Base-by-base conservation (phyloP, 176 grass and related monocot genomes). In the Chrysopogon serrulatus region DNA sequence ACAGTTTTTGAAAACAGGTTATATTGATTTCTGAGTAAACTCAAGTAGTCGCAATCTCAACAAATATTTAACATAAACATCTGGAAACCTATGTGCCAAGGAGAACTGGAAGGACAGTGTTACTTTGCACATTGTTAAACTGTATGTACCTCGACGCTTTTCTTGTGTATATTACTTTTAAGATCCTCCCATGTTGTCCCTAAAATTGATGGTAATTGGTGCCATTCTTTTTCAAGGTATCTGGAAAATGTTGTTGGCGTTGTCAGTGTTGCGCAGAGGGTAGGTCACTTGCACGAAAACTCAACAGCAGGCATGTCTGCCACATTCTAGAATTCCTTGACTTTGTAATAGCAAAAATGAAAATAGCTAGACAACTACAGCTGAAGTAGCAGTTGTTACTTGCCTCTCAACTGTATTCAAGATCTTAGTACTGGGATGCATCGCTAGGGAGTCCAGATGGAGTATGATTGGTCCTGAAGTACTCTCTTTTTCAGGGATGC, bases 391-490 rank as follows among this genome's bases (percentile, higher is more conserved):
- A 57, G 54, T 62, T 14, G 1, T 59, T 60, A 49, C 74, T 83
- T 35, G 90, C 96, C 83, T 73, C 35, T 63, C 70, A 81, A 96
- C 67, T 40, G 61, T 87, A 26, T 71, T 42, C 86, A 94, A 86
- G 80, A 96, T 90, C 49, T 68, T 36, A 57, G 34, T n/a, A 39
- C 93, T 99, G 15, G 40, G 74, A 75, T 99, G 96, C 62, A 94
- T 82, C 34, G 69, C 87, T 60, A 99, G 68, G 23, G 96, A 99
- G 72, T 99, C 96, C 45, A 99, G 85, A 86, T 99, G 96, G 89
- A 99, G 89, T 74, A 99, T 79, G 43, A 90, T 82, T 44, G 89
- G 96, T 77, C 91, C 91, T 73, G 83, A 92, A 70, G 86, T 45
- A 73, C 91, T 91, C 77, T 90, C 86, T 80, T 96, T 86, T 87